Base-by-base conservation (phyloP, 345 rosid species). In the Populus tremula region DNA sequence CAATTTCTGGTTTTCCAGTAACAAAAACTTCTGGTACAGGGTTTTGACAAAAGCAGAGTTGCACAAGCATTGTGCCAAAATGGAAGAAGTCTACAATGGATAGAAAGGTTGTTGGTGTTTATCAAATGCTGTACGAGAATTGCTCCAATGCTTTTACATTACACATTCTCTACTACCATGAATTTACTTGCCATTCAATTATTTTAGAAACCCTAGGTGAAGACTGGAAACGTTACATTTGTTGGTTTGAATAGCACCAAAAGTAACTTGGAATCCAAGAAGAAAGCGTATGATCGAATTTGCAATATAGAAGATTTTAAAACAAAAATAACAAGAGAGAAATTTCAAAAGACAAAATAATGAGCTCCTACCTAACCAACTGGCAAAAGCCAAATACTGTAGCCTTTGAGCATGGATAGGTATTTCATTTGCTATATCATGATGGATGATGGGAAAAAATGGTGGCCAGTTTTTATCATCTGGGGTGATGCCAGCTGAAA, bases 381-480 rank as follows among this genome's bases (percentile, higher is more conserved):
- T 96, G 45, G 98, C 97, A 54, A 96, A 96, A 72, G 99, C 99
- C 77, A 96, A 87, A 84, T 96, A 96, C 82, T 96, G 99, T 77
- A 92, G 85, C 87, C 88, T 91, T 47, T 96, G 99, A n/a, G 94
- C 97, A 86, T 91, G 92, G 75, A 89, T 88, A 16, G 98, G 99
- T 84, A 92, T 94, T 84, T 96, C 99, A 49, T 91, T 96, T 35
- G 98, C 89, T 73, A 96, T 91, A 81, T 96, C 99, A 81, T 96
- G 99, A 82, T 94, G 99, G 70, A 96, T 96, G 62, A 96, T 90
- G 68, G 99, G 99, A 73, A 91, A 96, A 80, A 90, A 82, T 1
- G 98, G 98, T 20, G 99, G 99, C 97, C 98, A 96, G 78, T 92
- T 96, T 84, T 88, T 94, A 76, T 90, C 89, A 79, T 90, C 92